Evolutionary conservation across 768 basidiomycete genomes (phyloP), one percentile per base, ranked within the genome.

Genomic region (Pulveroboletus sp.): DNA sequence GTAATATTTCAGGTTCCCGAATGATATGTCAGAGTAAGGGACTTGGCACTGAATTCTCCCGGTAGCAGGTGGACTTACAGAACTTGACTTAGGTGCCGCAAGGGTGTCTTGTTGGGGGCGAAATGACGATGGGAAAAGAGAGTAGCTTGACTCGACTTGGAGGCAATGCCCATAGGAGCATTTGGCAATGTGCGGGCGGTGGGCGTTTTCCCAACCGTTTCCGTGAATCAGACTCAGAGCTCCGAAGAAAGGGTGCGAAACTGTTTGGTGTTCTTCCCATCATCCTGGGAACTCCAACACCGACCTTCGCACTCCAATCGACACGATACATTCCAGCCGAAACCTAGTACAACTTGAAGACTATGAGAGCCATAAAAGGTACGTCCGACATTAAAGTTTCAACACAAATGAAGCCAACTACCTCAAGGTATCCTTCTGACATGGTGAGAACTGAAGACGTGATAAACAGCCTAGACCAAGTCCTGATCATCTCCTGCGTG

Each of bases 311-410:
- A 29, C 27, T 29, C 27, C 12, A 11, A 4, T 4, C 4, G 12
- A 29, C 27, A 29, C 27, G 27, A 9, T 2, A 29, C 27, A 29
- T 29, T 29, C 27, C 8, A 27, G 25, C 5, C 25, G 25, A 9
- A 27, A 12, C 20, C 6, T 33, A 38, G 21, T 36, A 42, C 39
- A 4, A n/a, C n/a, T n/a, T n/a, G n/a, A n/a, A 33, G 36, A 49
- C 41, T 19, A 85, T 85, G 83, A 80, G 78, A 54, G 83, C 84
- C 31, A 80, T 84, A 57, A 82, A 80, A 73, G 80, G 84, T 78
- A 27, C 56, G 21, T 48, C 33, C 39, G n/a, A 20, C 51, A 40
- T 19, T 31, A 49, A 44, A 9, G 4, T 36, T 12, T 23, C 40
- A n/a, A n/a, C 51, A 19, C 13, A 49, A 9, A 45, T 36, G 25